Evolutionary conservation across 257 asterid genomes (phyloP).

Genomic region (Fraxinus cuspidata): DNA sequence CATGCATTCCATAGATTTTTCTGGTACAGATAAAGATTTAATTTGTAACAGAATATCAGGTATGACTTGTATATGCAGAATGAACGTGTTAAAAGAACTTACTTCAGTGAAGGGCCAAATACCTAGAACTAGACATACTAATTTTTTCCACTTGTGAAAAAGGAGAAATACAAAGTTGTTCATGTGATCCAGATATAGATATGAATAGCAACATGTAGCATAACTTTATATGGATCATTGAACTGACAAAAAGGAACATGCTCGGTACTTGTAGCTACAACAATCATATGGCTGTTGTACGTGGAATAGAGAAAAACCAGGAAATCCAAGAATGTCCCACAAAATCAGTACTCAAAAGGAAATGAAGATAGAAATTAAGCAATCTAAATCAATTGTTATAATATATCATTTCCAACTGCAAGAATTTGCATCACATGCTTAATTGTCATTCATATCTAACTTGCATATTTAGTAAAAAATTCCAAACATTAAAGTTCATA

Average conservation of each 20-base stretch:
- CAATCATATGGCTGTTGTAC: neutral
- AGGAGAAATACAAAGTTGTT: neutral
- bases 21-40: slow-evolving; percentile 34
- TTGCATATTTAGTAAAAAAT: neutral
- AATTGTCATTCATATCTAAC: neutral
- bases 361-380: neutral
- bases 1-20: slow-evolving; percentile 69
- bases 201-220: neutral
- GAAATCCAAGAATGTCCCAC: neutral
- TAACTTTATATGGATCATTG: neutral
- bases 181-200: neutral
- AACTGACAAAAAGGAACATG: neutral
- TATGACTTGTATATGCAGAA: neutral
- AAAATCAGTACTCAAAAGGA: neutral
- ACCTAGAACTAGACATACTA: neutral
- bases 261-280: neutral
- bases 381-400: no score
- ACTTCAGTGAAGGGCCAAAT: neutral
- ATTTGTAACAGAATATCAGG: slow-evolving; percentile 13
- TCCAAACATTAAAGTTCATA: no score
- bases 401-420: neutral
- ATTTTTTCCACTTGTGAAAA: neutral
- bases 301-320: neutral
- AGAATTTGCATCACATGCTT: neutral
- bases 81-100: neutral